phyloP scores from a whole-genome alignment of 768 basidiomycete species.

The Neoboletus brunneissimus region DNA sequence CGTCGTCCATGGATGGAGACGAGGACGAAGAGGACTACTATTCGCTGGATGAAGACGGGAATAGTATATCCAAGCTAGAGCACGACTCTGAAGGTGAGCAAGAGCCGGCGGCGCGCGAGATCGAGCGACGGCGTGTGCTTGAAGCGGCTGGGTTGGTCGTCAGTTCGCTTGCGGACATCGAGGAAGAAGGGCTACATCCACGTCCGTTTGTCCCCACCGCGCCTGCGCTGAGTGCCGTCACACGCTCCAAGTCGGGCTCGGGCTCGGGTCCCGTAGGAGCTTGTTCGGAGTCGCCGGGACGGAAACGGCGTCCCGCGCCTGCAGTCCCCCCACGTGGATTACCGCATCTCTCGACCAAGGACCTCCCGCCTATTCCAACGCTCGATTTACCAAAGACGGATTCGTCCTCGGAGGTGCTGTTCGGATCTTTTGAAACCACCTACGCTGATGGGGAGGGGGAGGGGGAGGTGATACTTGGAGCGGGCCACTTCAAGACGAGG shows the following conservation, averaged over 20 bases:
- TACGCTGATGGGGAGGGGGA: neutral
- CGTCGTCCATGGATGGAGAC: conserved; percentile 20
- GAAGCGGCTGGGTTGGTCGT: conserved; percentile 86
- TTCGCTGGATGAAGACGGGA: conserved; percentile 30
- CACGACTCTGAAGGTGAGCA: conserved; percentile 26
- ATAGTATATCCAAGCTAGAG: conserved; percentile 9
- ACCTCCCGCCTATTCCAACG: conserved; percentile 53
- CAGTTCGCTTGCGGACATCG: conserved; percentile 31
- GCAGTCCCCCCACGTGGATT: conserved; percentile 19
- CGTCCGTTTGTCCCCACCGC: conserved; percentile 16
- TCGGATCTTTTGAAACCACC: neutral
- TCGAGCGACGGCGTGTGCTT: conserved; percentile 79
- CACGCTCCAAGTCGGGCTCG: conserved; percentile 9
- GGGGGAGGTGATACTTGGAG: neutral
- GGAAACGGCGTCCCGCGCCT: conserved; percentile 28
- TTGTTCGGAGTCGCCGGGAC: conserved; percentile 38
- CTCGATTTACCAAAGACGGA: conserved; percentile 26
- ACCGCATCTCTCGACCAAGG: conserved; percentile 35
- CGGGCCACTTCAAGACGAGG: conserved; percentile 2
- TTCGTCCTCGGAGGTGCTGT: neutral
- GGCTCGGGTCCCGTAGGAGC: conserved; percentile 32
- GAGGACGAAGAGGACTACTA: conserved; percentile 36
- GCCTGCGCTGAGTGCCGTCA: neutral
- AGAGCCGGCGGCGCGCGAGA: conserved; percentile 59
- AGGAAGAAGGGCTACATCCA: neutral